Evolutionary conservation across 1,284 basidiomycete species (phyloP).

Genomic region (Puccinia sorghi): DNA sequence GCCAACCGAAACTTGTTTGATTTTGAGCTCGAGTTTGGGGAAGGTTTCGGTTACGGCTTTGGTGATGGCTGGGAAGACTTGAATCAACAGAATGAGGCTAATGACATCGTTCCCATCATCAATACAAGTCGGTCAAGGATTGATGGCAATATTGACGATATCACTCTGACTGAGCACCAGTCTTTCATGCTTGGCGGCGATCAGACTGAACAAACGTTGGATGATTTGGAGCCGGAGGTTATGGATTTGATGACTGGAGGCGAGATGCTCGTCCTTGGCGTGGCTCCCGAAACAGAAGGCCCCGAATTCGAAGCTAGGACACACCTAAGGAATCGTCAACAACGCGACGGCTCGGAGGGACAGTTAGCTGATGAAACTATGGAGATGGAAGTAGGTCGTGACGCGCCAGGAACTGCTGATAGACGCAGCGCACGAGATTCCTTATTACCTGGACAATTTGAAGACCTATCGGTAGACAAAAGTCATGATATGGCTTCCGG

Average conservation of each 20-base stretch:
- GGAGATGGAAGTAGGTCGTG: slow-evolving; percentile 41
- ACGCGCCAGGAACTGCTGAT: slow-evolving; percentile 32
- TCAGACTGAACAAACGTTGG: background rate
- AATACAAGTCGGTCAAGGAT: slow-evolving; percentile 4
- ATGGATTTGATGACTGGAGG: background rate
- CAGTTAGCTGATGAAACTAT: slow-evolving; percentile 27
- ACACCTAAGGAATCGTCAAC: slow-evolving; percentile 4
- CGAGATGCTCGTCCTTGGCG: background rate
- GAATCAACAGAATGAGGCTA: slow-evolving; percentile 3
- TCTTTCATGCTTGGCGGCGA: slow-evolving; percentile 7
- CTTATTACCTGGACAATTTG: slow-evolving; percentile 14
- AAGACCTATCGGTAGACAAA: slow-evolving; percentile 16
- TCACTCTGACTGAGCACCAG: slow-evolving; percentile 22
- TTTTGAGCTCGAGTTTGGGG: slow-evolving; percentile 40
- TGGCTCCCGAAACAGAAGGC: slow-evolving; percentile 4
- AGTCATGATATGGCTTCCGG: slow-evolving; percentile 8
- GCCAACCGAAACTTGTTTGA: slow-evolving; percentile 29
- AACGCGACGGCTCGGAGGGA: slow-evolving; percentile 12
- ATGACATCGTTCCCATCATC: slow-evolving; percentile 5
- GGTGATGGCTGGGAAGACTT: slow-evolving; percentile 38
- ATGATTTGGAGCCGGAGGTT: background rate
- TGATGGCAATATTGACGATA: slow-evolving; percentile 23
- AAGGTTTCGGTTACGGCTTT: slow-evolving; percentile 23
- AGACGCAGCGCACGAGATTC: slow-evolving; percentile 35
- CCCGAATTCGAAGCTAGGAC: background rate